Evolutionary conservation across 495 filamentous ascomycete genomes (phyloP).

Genomic region (Neurospora sp.): DNA sequence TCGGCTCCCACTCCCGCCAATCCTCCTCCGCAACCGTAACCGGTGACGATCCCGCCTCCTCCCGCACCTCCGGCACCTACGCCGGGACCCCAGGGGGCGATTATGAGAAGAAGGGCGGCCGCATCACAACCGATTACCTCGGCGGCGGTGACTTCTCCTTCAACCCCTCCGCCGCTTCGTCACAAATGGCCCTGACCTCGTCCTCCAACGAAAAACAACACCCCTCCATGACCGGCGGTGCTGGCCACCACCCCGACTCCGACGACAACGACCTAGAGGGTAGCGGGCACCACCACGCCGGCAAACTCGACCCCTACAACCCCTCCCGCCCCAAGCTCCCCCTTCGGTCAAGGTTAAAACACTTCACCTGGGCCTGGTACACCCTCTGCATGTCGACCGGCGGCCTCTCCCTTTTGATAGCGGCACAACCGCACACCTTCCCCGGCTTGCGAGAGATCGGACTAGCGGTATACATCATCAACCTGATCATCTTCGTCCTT

Average conservation of each 20-base stretch:
- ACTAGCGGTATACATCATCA: constrained; percentile 49
- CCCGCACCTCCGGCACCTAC: not conserved
- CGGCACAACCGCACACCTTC: constrained; percentile 48
- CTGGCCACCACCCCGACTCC: not conserved
- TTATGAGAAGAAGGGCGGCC: not conserved
- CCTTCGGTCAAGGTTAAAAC: too few relatives aligned
- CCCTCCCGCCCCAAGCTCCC: constrained; percentile 4
- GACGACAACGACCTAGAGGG: not conserved
- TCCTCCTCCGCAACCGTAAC: not conserved
- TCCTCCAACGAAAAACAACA: too few relatives aligned
- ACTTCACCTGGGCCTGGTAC: constrained; percentile 70
- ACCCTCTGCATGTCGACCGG: constrained; percentile 60
- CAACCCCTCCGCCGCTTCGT: not conserved
- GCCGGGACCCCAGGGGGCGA: not conserved
- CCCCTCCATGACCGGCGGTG: not conserved
- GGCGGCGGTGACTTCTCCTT: not conserved
- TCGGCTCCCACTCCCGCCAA: not conserved
- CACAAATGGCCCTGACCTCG: not conserved
- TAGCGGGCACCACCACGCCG: too few relatives aligned
- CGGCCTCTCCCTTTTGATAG: constrained; percentile 52
- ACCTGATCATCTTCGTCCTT: constrained; percentile 48
- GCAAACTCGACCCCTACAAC: not conserved
- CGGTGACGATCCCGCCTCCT: not conserved
- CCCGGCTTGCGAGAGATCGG: constrained; percentile 49
- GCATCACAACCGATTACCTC: not conserved